Evolutionary conservation across 106 monocot genomes (phyloP).

Genomic region (Xerophyta viscosa): DNA sequence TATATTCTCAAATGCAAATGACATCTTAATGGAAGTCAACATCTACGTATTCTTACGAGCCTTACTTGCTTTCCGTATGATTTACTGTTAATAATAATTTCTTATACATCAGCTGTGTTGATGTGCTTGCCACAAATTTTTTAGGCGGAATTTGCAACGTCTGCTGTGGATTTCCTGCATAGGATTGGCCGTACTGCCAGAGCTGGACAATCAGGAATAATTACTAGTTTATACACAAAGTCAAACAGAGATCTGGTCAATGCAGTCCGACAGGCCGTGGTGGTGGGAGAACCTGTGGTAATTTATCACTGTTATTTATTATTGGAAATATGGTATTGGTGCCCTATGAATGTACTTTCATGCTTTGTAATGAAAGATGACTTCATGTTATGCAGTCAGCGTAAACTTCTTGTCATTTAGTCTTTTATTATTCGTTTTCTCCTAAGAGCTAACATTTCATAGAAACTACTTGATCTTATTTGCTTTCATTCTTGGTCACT

Average conservation of each 20-base stretch:
- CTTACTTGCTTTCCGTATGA: too few relatives aligned
- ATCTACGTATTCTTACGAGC: too few relatives aligned
- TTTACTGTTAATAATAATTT: background rate
- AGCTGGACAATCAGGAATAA: constrained; percentile 79
- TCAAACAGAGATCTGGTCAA: constrained; percentile 69
- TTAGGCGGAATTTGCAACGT: constrained; percentile 92
- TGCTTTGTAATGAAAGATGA: too few relatives aligned
- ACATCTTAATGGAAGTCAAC: too few relatives aligned
- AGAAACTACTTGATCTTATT: too few relatives aligned
- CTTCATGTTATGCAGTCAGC: too few relatives aligned
- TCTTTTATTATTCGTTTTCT: background rate
- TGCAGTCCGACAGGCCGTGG: constrained; percentile 57
- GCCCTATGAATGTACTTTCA: too few relatives aligned
- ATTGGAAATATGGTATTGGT: too few relatives aligned
- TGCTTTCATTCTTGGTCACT: too few relatives aligned
- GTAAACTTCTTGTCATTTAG: background rate
- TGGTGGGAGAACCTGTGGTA: constrained; percentile 69
- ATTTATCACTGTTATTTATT: background rate
- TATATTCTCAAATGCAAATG: too few relatives aligned
- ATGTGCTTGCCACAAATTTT: background rate
- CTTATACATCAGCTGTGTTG: too few relatives aligned
- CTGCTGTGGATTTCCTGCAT: constrained; percentile 91
- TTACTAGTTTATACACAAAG: constrained; percentile 76
- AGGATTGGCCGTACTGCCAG: constrained; percentile 93
- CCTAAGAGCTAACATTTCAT: too few relatives aligned